Evolutionary conservation across 2,329 filamentous ascomycete species (phyloP), one percentile per base, ranked within the genome.

Genomic region (Curvularia lunata): DNA sequence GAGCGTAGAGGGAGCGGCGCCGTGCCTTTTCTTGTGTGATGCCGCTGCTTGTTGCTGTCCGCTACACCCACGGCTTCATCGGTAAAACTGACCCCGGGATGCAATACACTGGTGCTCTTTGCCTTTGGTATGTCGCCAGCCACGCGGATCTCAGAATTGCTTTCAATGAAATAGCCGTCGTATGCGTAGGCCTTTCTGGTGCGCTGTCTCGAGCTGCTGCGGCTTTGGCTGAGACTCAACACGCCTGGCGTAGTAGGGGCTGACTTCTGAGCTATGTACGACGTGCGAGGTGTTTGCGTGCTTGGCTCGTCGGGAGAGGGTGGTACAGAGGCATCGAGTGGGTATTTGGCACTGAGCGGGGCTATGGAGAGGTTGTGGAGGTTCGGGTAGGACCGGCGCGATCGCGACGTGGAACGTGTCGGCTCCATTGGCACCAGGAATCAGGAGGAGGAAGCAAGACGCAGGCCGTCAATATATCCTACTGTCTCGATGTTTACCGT

Each of bases 341-440:
- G 82, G 66, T 84, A 84, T 71, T 79, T 80, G 48, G 81, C 79
- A 53, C 82, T 84, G 54, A 88, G 79, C 38, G 85, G 86, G 65
- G 85, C 84, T n/a, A 88, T 80, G 42, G 85, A 86, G 59, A 87
- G 80, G 67, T 86, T 82, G 65, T 83, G 77, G 51, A 88, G 80
- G 60, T 85, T 85, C 48, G 84, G 84, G 65, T 85, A 84, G 48
- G 85, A 87, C 55, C 85, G 84, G 48, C 82, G 81, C 27, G 72
- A 73, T 37, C 65, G 58, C 13, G 68, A 68, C 2, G 63, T 61
- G 1, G 73, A 71, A 32, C 62, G 64, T 30, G 70, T 53, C 37
- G 63, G 28, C 21, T 74, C 71, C 64, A 71, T 75, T 75, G 19
- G 40, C 60, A 41, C 12, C 56, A 10, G 28, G 25, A 12, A n/a